Percentiles rank a stretch among this genome's conserved stretches.
phyloP scores from a whole-genome alignment of 1,284 basidiomycete species.

The Trametes sp. region DNA sequence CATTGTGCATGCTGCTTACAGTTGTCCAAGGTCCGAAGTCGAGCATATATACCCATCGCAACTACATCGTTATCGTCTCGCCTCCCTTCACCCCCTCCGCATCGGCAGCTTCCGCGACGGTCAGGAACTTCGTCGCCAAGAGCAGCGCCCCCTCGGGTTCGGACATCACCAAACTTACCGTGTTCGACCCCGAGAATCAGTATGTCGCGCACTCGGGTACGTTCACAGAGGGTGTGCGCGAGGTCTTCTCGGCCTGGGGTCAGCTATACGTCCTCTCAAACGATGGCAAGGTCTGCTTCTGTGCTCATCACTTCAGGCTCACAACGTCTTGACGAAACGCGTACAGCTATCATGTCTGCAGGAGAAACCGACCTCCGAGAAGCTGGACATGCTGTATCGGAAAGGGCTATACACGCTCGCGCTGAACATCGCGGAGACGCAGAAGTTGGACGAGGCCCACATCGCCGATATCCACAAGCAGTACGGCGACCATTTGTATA shows the following conservation, averaged over 20 bases:
- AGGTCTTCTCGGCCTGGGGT: conserved; percentile 83
- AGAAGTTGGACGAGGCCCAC: conserved; percentile 72
- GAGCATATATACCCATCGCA: conserved; percentile 73
- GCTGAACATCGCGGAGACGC: conserved; percentile 79
- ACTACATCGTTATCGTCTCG: conserved; percentile 90
- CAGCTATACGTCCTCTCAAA: conserved; percentile 80
- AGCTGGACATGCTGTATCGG: conserved; percentile 84
- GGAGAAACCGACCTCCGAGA: conserved; percentile 82
- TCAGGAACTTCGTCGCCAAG: conserved; percentile 73
- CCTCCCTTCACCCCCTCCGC: conserved; percentile 81
- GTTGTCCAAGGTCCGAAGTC: conserved; percentile 65
- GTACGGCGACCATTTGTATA: conserved; percentile 93
- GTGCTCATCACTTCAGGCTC: not conserved
- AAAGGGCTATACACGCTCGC: conserved; percentile 81
- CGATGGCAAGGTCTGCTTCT: conserved; percentile 69
- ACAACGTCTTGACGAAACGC: not conserved
- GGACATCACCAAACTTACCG: conserved; percentile 86
- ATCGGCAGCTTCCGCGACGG: conserved; percentile 73
- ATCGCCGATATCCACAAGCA: conserved; percentile 88
- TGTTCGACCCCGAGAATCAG: conserved; percentile 95
- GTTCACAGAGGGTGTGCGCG: conserved; percentile 81
- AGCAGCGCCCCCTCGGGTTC: conserved; percentile 51
- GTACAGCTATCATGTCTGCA: conserved; percentile 71
- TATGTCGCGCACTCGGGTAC: conserved; percentile 85
- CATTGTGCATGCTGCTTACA: too few relatives aligned